phyloP scores from a whole-genome alignment of 345 rosid species.

The Euphorbia lathyris region DNA sequence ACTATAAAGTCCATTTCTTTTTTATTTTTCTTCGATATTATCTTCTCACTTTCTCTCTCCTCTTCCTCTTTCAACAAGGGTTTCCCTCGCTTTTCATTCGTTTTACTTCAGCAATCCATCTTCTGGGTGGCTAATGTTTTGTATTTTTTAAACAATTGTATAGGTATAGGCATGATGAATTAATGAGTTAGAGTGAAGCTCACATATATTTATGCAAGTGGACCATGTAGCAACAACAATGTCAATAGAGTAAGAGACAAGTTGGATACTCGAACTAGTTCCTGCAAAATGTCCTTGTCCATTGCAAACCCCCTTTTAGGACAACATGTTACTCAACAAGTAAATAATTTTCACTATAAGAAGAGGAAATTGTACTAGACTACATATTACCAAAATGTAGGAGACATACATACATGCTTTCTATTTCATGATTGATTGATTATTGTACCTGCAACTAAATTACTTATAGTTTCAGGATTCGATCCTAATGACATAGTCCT shows the following conservation, averaged over 20 bases:
- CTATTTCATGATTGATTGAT: no score
- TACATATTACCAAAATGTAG: no score
- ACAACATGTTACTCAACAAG: not conserved
- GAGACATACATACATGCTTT: no score
- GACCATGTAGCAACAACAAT: conserved; percentile 15
- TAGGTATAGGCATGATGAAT: no score
- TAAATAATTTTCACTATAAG: not conserved
- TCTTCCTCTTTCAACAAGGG: not conserved
- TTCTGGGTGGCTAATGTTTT: not conserved
- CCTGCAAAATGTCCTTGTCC: not conserved
- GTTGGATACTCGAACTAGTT: not conserved
- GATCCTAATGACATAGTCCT: no score
- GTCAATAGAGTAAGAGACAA: conserved; percentile 6
- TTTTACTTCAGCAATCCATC: not conserved
- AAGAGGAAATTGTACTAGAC: not conserved
- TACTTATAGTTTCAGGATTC: no score
- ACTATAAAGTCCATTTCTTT: not conserved
- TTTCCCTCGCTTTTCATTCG: not conserved
- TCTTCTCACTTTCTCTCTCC: not conserved
- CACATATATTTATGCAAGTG: not conserved
- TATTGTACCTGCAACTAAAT: no score
- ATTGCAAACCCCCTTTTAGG: not conserved
- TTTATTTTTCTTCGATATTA: not conserved
- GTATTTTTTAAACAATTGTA: not conserved
- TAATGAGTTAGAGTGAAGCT: no score